Evolutionary conservation across 805 yeast genomes (phyloP).

Genomic region (Lipomyces yamadae): DNA sequence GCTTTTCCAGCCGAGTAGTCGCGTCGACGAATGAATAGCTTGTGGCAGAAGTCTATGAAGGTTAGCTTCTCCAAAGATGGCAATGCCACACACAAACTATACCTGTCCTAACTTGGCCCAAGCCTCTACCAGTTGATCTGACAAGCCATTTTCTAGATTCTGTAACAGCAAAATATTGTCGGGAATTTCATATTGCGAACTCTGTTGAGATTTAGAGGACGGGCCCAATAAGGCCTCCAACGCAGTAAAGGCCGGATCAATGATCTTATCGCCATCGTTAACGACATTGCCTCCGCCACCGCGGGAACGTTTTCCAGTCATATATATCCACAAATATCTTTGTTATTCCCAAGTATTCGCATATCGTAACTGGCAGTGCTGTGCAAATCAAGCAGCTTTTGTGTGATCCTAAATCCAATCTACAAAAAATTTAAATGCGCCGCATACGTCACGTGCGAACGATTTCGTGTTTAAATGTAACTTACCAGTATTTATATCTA

Average conservation of each 20-base stretch:
- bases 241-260: conserved; percentile 23
- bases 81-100: background rate
- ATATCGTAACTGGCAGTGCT: background rate
- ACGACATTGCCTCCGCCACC: background rate
- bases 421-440: background rate
- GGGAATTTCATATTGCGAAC: background rate
- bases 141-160: conserved; percentile 26
- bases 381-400: background rate
- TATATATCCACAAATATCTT: background rate
- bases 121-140: conserved; percentile 21
- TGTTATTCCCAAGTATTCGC: background rate
- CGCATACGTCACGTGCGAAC: background rate
- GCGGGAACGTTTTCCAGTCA: background rate
- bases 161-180: conserved; percentile 1
- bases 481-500: no score
- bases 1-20: conserved; percentile 8
- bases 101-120: conserved; percentile 29
- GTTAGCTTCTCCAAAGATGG: background rate
- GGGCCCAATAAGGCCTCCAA: conserved; percentile 10
- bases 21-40: conserved; percentile 16
- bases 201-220: background rate
- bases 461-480: no score
- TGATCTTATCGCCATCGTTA: background rate
- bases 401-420: no score
- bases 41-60: conserved; percentile 18